Evolutionary conservation across 352 stramenopile species (phyloP), one percentile per base, ranked within the genome.

Genomic region (Globisporangium cederbergense): DNA sequence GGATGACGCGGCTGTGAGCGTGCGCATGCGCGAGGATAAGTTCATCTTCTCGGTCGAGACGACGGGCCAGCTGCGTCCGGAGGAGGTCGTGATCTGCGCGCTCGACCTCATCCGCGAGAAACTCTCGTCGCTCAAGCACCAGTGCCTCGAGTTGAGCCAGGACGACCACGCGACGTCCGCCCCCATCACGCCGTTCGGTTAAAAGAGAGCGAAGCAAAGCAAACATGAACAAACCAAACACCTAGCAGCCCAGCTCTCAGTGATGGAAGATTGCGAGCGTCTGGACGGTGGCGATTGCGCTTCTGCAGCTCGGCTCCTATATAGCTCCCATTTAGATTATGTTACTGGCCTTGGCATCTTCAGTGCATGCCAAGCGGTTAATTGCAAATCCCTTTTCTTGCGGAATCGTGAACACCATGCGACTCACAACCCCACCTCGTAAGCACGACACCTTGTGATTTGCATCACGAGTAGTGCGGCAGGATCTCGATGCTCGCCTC

Each of bases 31-130:
- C 3, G 87, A 92, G 60, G 94, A 98, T 73, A 94, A 91, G 67
- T 99, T 98, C 70, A 97, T 98, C 63, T 99, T 99, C 72, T 96
- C 88, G 4, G 94, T 99, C 34, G 97, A 99, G 83, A 94, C 87
- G 43, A 93, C 84, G n/a, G 87, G 87, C 22, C 85, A 93, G 64
- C 60, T 95, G 40, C 86, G 87, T 62, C 87, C 87, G 0, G 87
- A 95, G 64, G 84, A 93, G 71, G 85, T 95, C 32, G 87, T 95
- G 50, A 93, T 93, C 60, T 94, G 85, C 50, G 87, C 87, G 63
- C 64, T 95, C 55, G 87, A 95, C 69, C 73, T 95, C 13, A 95
- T 95, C 54, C 84, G 86, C 9, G 87, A 95, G 61, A 95, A 95
- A 62, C 64, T 95, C 52, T 91, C 82, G 65, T 89, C 77, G 60